A percentile compares a stretch with the other conserved stretches of the same genome.
Conservation (phyloP, 768 basidiomycete species). For the Amanita fuliginea region DNA sequence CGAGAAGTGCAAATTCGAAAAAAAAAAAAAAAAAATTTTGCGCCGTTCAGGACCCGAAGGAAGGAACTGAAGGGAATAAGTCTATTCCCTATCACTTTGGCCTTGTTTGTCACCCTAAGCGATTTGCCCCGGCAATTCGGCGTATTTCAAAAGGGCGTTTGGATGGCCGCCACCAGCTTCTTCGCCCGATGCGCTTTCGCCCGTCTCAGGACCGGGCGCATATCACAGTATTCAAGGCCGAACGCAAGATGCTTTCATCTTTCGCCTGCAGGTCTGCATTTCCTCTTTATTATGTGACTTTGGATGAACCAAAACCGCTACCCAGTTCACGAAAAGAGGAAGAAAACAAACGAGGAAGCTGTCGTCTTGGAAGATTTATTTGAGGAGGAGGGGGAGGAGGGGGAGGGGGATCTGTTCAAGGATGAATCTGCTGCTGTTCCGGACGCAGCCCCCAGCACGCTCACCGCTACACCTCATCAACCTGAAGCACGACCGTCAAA, state of each 20-base stretch:
- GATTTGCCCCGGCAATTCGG: background rate
- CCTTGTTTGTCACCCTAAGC: background rate
- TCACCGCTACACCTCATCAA: background rate
- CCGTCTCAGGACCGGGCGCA: background rate
- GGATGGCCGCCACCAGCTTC: background rate
- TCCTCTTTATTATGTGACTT: background rate
- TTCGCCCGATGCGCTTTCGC: background rate
- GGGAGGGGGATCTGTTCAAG: conserved; percentile 13
- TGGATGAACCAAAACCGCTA: too few relatives aligned
- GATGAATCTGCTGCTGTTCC: conserved; percentile 3
- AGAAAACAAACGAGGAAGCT: conserved; percentile 14
- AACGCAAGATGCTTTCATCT: background rate
- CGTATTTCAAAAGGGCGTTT: background rate
- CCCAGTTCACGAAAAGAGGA: conserved; percentile 23
- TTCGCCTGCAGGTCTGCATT: background rate
- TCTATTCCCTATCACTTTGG: background rate
- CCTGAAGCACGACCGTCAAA: background rate
- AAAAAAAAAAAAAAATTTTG: too few relatives aligned
- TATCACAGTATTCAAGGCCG: background rate
- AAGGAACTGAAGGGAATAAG: too few relatives aligned
- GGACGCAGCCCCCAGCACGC: background rate
- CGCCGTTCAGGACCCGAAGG: too few relatives aligned
- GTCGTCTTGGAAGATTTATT: conserved; percentile 21
- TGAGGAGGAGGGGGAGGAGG: conserved; percentile 15
- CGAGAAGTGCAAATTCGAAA: too few relatives aligned